A percentile compares a stretch with the other conserved stretches of the same genome.
Conservation (phyloP, 768 basidiomycete species). For the Leccinum rimulosum region DNA sequence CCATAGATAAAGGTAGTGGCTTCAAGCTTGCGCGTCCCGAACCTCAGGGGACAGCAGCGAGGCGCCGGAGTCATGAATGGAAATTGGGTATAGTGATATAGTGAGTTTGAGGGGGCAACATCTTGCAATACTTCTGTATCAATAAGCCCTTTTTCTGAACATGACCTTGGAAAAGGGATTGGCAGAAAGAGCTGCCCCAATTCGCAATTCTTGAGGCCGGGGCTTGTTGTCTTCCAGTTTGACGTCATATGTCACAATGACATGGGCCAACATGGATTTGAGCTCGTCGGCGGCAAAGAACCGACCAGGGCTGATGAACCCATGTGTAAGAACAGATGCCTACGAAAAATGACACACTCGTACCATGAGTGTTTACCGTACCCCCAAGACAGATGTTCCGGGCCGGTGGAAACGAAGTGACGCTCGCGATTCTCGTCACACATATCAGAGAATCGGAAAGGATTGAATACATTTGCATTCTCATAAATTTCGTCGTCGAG, state of each 20-base stretch:
- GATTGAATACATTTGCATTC: conserved; percentile 39
- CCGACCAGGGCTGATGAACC: conserved; percentile 2
- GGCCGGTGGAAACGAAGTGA: background rate
- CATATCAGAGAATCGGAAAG: conserved; percentile 45
- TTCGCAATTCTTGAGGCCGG: background rate
- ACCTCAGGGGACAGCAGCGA: no score
- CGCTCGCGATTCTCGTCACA: conserved; percentile 32
- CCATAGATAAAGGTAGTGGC: no score
- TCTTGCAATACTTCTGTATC: background rate
- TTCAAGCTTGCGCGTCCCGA: no score
- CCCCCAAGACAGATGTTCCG: background rate
- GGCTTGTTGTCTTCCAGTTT: background rate
- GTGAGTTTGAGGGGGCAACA: no score
- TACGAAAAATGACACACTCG: background rate
- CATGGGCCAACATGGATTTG: background rate
- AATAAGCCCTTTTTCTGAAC: background rate
- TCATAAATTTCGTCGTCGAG: conserved; percentile 26
- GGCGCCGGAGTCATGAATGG: no score
- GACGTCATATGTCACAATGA: background rate
- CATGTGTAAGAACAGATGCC: background rate
- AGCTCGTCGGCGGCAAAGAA: conserved; percentile 9
- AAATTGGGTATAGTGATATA: no score
- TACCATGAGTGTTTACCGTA: conserved; percentile 2
- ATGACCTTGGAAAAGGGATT: background rate
- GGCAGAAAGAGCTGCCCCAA: background rate